Base-by-base conservation (phyloP, 2,329 filamentous ascomycete genomes). In the Colletotrichum destructivum region DNA sequence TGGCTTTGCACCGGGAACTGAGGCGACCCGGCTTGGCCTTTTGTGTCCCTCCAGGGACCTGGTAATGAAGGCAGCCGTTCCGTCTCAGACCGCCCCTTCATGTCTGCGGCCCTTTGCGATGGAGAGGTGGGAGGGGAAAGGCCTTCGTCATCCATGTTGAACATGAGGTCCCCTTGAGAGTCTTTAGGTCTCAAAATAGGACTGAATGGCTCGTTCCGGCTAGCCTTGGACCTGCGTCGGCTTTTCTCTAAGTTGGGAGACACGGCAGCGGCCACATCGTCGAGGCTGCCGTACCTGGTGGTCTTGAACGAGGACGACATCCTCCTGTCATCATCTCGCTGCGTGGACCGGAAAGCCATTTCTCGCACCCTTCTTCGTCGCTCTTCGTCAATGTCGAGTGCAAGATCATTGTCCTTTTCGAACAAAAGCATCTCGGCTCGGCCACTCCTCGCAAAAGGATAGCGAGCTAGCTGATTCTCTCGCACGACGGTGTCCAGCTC, bases 71-170 rank as follows among this genome's bases (percentile, higher is more conserved):
- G 73, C 0, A 81, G 64, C 31, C 51, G 47, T 26, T 71, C 67
- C 21, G 42, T n/a, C 49, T 47, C 65, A 11, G 55, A 46, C 40
- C 49, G 60, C 47, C 31, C 26, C 56, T 60, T 71, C 42, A n/a
- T 49, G 21, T 62, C 57, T 6, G 55, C 51, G 60, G 62, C 57
- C 44, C 44, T 65, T 35, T 71, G 71, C 13, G 42, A 52, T 16
- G 73, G 74, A 1, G 68, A 72, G 4, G 64, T 15, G 11, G 65
- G 60, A 3, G 82, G 79, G 60, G 80, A 76, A 0, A 77, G 74
- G 12, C 87, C 87, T 54, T 95, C 94, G 47, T 97, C 95, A 70
- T 98, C 96, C 95, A 98, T 98, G 75, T 94, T 91, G 78, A 98
- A 98, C 81, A 98, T 97, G 66, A 98, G 87, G 75, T 98, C 95